Evolutionary conservation across 768 basidiomycete genomes (phyloP), one percentile per base, ranked within the genome.

Genomic region (Phlebiopsis gigantea): DNA sequence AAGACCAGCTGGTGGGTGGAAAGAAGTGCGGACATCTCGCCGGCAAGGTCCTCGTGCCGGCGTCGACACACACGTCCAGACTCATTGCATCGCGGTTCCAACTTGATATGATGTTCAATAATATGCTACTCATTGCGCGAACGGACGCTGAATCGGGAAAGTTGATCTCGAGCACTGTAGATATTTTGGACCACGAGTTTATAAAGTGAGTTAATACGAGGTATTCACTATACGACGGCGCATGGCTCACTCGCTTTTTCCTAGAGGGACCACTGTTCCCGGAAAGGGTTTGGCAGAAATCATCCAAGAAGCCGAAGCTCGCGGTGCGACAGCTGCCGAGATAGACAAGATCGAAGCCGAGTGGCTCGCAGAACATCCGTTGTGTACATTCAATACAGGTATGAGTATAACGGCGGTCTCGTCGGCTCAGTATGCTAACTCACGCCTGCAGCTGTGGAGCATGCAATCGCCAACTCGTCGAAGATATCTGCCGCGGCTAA

Each of bases 1-100:
- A 98, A 68, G 95, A 98, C 71, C 93, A 96, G 68, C 77, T 96
- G 6, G 91, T 95, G 61, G 95, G 95, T 28, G 91, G 91, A 25
- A 97, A 97, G 75, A 95, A 97, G 82, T 93, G 92, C 68, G 91
- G 93, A 25, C 92, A 94, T 75, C 77, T 94, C 65, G 87, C 87
- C 14, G 93, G 93, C 52, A 96, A 97, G 71, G 92, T 96, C 24
- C 79, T 98, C 55, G 94, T 97, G 2, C 95, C 95, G 12, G 84
- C 89, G 9, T 88, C 88, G 17, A 88, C 91, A 14, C 93, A 95
- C 65, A 75, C 91, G 59, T 88, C 89, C 21, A 84, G 95, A 25
- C 82, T 98, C 51, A 75, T 92, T 60, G 83, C 94, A 10, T 79
- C 92, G 26, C 85, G 93, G 19, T 92, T 95, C 75, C 93, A 96